Conservation (phyloP, 2,329 filamentous ascomycete genomes). For the Pseudocercospora fijiensis region DNA sequence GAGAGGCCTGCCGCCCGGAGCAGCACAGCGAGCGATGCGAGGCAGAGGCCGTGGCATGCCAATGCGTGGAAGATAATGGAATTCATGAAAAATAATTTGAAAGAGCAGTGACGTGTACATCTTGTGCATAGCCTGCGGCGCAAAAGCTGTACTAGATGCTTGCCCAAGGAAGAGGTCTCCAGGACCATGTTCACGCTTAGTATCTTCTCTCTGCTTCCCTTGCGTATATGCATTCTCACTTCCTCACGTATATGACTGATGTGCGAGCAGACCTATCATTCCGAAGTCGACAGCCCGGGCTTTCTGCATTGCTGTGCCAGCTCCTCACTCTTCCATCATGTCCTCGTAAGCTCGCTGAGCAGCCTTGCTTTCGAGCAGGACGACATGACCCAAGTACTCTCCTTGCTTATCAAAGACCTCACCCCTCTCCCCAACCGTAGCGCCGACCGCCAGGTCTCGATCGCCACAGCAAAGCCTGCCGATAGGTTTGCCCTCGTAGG, state of each 20-base stretch:
- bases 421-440: background rate
- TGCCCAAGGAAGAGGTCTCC: background rate
- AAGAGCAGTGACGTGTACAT: constrained; percentile 5
- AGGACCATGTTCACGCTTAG: background rate
- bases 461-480: background rate
- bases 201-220: background rate
- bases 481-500: background rate
- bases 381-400: background rate
- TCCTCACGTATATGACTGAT: background rate
- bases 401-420: background rate
- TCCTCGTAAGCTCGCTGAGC: background rate
- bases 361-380: background rate
- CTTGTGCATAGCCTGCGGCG: constrained; percentile 9
- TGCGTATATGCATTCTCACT: background rate
- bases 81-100: background rate
- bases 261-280: background rate
- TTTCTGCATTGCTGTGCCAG: background rate
- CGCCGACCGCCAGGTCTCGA: background rate
- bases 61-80: constrained; percentile 21
- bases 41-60: constrained; percentile 90
- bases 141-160: constrained; percentile 14
- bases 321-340: background rate
- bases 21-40: constrained; percentile 83
- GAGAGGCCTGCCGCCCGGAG: constrained; percentile 61
- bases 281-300: background rate